These are phyloP conservation scores for Paecilomyces fulvus DNA, from an alignment of 2,329 filamentous ascomycete genomes.

Conservation along the genomic window DNA sequence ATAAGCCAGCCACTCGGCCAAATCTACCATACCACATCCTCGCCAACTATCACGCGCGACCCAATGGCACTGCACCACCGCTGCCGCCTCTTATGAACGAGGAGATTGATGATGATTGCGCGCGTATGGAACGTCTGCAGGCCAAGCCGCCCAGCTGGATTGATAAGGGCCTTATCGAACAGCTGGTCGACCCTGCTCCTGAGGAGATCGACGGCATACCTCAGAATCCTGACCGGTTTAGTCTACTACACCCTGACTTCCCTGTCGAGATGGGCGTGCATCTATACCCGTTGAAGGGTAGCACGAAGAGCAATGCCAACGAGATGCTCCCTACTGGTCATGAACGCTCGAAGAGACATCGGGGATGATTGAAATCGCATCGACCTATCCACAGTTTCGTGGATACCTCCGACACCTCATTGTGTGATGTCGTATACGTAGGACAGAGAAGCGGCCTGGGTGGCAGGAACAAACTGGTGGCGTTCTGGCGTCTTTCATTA, in stretches of 20 bases:
- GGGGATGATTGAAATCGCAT: not conserved
- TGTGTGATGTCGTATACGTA: not conserved
- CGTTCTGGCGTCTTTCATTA: not conserved
- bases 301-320: slow-evolving; percentile 7
- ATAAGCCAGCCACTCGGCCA: slow-evolving; percentile 38
- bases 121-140: slow-evolving; percentile 32
- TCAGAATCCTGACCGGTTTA: slow-evolving; percentile 26
- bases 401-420: not conserved
- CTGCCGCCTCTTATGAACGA: slow-evolving; percentile 37
- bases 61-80: slow-evolving; percentile 36
- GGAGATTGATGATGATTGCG: slow-evolving; percentile 39
- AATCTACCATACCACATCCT: slow-evolving; percentile 39
- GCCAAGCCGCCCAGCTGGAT: slow-evolving; percentile 32
- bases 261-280: slow-evolving; percentile 36
- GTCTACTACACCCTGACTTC: slow-evolving; percentile 37
- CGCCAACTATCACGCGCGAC: slow-evolving; percentile 36
- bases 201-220: slow-evolving; percentile 22
- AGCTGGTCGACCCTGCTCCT: slow-evolving; percentile 26
- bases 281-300: slow-evolving; percentile 26
- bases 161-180: slow-evolving; percentile 33
- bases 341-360: slow-evolving; percentile 5
- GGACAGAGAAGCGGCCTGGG: not conserved
- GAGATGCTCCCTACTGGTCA: slow-evolving; percentile 17
- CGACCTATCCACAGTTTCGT: not conserved
- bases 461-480: not conserved